phyloP scores from a whole-genome alignment of 2,329 filamentous ascomycete species.

The Calonectria hongkongensis region DNA sequence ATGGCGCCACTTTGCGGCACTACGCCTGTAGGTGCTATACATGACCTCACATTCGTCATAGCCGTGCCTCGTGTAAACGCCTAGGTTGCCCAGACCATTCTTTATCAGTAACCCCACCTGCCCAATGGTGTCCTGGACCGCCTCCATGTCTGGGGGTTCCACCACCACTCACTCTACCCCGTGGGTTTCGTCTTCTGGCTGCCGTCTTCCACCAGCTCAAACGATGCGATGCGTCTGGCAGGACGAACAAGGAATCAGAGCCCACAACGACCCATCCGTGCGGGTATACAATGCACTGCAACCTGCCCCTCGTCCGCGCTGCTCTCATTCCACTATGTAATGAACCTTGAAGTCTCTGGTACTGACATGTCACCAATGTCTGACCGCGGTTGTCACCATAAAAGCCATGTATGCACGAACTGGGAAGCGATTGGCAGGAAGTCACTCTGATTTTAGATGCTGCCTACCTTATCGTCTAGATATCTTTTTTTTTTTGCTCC shows the following conservation, averaged over 20 bases:
- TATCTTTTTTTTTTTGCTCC: slow-evolving; percentile 14
- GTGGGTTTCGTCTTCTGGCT: slow-evolving; percentile 23
- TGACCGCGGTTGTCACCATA: slow-evolving; percentile 5
- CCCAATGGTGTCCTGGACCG: background rate
- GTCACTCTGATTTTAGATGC: slow-evolving; percentile 21
- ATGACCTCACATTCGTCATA: slow-evolving; percentile 34
- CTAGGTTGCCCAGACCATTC: slow-evolving; percentile 11
- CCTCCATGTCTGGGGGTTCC: slow-evolving; percentile 17
- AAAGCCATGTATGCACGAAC: slow-evolving; percentile 17
- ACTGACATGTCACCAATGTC: slow-evolving; percentile 15
- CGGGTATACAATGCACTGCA: background rate
- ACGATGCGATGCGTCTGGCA: background rate
- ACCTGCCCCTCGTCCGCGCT: slow-evolving; percentile 4
- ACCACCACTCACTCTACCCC: slow-evolving; percentile 38
- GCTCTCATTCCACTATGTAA: background rate
- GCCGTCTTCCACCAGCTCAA: background rate
- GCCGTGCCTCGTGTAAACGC: slow-evolving; percentile 16
- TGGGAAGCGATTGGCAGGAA: slow-evolving; percentile 16
- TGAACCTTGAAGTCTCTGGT: background rate
- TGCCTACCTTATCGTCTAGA: slow-evolving; percentile 18
- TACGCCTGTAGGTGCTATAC: slow-evolving; percentile 11
- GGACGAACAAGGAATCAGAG: slow-evolving; percentile 1
- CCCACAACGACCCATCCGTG: background rate
- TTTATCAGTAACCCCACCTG: slow-evolving; percentile 19
- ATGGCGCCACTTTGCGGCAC: slow-evolving; percentile 5